Base-by-base conservation (phyloP, 228 moss, liverwort and hornwort species). In the Sphagnum magellanicum region DNA sequence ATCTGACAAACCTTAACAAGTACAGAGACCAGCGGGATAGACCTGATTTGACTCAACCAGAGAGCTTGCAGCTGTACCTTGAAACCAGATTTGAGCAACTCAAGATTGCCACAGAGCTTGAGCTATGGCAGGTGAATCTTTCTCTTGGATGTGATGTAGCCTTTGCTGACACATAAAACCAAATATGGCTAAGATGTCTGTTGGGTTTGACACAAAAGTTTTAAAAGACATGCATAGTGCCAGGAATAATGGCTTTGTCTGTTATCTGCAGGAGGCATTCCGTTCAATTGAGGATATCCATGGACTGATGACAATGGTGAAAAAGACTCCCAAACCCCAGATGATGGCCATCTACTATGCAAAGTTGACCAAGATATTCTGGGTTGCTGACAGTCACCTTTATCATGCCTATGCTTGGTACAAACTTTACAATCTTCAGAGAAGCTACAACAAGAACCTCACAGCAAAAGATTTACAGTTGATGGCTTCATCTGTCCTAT, bases 61-160 rank as follows among this genome's bases (percentile, higher is more conserved):
- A 98, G 70, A 98, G 93, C 79, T 71, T 98, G 77, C 98, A 94
- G 80, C 69, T 98, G 68, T 98, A 98, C 76, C 72, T 98, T 50
- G 98, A 98, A 78, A 98, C 98, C 53, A 83, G 98, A 79, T 98
- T 98, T 76, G 98, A 98, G 86, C 98, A 98, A 77, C 82, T 98
- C 74, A 98, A 98, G 81, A 87, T 94, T 9, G 94, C 98, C 50
- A 93, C 98, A 4, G 98, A 98, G 74, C 90, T 98, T 9, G 94
- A 94, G 89, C 78, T 98, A 70, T 98, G 98, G 98, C 98, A 98
- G 96, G 96, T 96, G 68, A 77, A 63, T 16, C 15, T 68, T 53
- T 14, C 10, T 51, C 50, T 32, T 32, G 32, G 32, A 32, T 32
- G 32, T 32, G 32, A 32, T 32, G 32, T 32, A 32, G 32, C 32